Evolutionary conservation across 257 asterid genomes (phyloP).

Genomic region (Apocynum venetum): DNA sequence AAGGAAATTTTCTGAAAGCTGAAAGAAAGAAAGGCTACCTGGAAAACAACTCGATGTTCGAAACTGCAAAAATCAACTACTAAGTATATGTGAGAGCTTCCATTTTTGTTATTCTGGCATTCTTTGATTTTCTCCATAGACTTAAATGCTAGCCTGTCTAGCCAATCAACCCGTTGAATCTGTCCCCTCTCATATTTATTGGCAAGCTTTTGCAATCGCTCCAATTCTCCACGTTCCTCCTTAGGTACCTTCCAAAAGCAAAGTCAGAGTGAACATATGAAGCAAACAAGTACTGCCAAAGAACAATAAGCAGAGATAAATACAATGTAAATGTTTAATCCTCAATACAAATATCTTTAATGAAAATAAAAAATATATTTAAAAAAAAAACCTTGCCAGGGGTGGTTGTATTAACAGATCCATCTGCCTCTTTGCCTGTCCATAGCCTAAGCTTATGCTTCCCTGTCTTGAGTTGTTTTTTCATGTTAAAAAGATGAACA

Average conservation of each 20-base stretch:
- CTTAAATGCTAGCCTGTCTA: constrained; percentile 89
- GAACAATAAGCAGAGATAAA: not conserved
- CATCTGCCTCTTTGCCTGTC: constrained; percentile 88
- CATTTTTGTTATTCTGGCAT: constrained; percentile 64
- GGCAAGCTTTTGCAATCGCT: constrained; percentile 91
- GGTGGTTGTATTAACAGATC: constrained; percentile 71
- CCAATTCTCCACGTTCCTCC: constrained; percentile 94
- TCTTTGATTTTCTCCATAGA: constrained; percentile 93
- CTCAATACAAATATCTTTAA: not conserved
- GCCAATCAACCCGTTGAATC: constrained; percentile 98
- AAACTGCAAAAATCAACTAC: constrained; percentile 89
- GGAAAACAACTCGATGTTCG: constrained; percentile 96
- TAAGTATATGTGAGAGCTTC: constrained; percentile 79
- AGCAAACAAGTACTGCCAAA: not conserved
- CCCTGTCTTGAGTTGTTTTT: constrained; percentile 88
- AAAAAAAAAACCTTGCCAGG: constrained; percentile 75
- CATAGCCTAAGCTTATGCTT: constrained; percentile 95
- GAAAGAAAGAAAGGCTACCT: constrained; percentile 40
- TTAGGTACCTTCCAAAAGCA: constrained; percentile 67
- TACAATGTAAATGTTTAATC: constrained; percentile 1
- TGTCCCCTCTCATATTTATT: constrained; percentile 97
- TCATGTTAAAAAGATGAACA: constrained; percentile 79
- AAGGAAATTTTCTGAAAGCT: too few species aligned
- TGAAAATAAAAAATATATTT: not conserved
- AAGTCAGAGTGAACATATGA: constrained; percentile 16